These are phyloP conservation scores for Rutidosis leptorrhynchoides DNA, from an alignment of 129 eudicot species.

Conservation along the genomic window DNA sequence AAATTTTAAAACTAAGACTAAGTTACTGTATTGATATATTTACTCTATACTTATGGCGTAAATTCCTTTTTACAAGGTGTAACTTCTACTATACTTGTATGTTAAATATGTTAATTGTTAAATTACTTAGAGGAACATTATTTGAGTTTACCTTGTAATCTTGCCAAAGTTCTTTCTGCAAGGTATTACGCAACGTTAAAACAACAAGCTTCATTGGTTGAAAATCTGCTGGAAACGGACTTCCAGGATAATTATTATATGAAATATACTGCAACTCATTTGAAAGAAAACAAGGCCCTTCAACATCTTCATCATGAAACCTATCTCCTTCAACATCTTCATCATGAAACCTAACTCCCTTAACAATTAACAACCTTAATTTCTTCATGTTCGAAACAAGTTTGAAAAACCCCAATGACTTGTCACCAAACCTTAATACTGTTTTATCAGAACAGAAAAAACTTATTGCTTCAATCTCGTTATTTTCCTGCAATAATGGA, in stretches of 20 bases:
- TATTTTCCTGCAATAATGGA: neutral
- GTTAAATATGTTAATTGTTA: too few species aligned
- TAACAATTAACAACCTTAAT: too few species aligned
- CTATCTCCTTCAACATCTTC: too few species aligned
- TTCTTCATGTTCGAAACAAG: neutral
- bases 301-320: too few species aligned
- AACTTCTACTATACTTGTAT: too few species aligned
- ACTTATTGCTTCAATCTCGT: neutral
- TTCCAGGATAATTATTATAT: neutral
- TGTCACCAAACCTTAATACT: neutral
- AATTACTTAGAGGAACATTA: too few species aligned
- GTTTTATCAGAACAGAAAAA: too few species aligned
- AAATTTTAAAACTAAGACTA: too few species aligned
- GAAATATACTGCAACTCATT: neutral
- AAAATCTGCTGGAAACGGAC: neutral
- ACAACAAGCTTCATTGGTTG: neutral
- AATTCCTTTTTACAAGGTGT: too few species aligned
- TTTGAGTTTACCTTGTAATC: neutral
- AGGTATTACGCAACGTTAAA: neutral
- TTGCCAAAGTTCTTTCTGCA: constrained; percentile 1
- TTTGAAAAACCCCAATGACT: neutral
- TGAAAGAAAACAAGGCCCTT: neutral
- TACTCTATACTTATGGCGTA: too few species aligned
- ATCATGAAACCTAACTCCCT: too few species aligned
- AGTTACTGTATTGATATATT: too few species aligned